Percentiles rank a stretch among this genome's conserved stretches.
Conservation (phyloP, 306 rosid genomes). For the Prunus mira region DNA sequence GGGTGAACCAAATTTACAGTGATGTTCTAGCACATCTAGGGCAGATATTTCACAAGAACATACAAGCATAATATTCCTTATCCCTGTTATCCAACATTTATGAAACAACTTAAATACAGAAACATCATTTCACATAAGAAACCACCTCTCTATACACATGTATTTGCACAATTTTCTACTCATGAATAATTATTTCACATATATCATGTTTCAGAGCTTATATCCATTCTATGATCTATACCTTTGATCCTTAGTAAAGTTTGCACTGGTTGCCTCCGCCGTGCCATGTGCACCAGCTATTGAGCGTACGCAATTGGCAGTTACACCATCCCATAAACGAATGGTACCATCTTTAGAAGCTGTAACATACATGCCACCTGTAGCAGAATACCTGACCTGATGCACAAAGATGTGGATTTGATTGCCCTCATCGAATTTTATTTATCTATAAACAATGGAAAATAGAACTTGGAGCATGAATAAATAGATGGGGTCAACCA, state of each 20-base stretch:
- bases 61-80: neutral
- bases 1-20: neutral
- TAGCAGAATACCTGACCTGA: slow-evolving; percentile 82
- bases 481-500: slow-evolving; percentile 24
- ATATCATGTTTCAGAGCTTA: neutral
- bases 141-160: neutral
- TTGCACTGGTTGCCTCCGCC: slow-evolving; percentile 81
- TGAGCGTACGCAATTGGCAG: slow-evolving; percentile 69
- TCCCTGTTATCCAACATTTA: neutral
- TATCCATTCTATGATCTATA: slow-evolving; percentile 25
- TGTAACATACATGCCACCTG: slow-evolving; percentile 84
- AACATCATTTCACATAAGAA: neutral
- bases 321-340: slow-evolving; percentile 86
- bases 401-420: slow-evolving; percentile 22
- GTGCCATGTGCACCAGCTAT: slow-evolving; percentile 76
- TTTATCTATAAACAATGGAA: slow-evolving; percentile 6
- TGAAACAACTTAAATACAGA: neutral
- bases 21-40: neutral
- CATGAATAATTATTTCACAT: neutral
- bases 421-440: slow-evolving; percentile 1
- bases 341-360: slow-evolving; percentile 87
- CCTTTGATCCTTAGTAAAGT: slow-evolving; percentile 80
- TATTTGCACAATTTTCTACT: neutral
- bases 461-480: slow-evolving; percentile 2
- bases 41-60: neutral